These are phyloP conservation scores for Aspergillus sp. DNA, from an alignment of 2,329 filamentous ascomycete species.

Conservation along the genomic window DNA sequence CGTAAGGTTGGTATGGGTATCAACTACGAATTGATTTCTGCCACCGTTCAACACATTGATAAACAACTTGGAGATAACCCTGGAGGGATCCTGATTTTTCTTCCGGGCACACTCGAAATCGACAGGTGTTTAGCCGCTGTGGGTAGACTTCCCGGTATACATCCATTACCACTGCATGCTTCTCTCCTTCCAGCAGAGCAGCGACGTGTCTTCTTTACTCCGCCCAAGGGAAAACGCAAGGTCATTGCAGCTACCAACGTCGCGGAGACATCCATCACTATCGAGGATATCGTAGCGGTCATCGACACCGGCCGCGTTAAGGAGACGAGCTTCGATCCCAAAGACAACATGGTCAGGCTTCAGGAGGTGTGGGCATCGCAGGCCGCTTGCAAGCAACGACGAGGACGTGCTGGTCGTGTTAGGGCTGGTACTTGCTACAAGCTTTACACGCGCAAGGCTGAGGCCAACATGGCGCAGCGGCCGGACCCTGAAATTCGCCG, in stretches of 20 bases:
- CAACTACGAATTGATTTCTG: constrained; percentile 80
- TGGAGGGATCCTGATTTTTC: constrained; percentile 90
- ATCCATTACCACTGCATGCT: constrained; percentile 84
- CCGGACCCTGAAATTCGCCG: constrained; percentile 91
- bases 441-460: constrained; percentile 79
- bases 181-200: constrained; percentile 86
- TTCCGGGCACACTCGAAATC: constrained; percentile 89
- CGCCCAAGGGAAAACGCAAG: constrained; percentile 77
- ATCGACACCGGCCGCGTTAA: constrained; percentile 95
- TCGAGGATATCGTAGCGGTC: constrained; percentile 92
- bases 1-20: constrained; percentile 72
- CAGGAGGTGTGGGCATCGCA: constrained; percentile 93
- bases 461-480: constrained; percentile 74
- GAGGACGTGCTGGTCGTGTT: constrained; percentile 88
- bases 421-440: constrained; percentile 90
- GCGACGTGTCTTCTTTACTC: constrained; percentile 69
- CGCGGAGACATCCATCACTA: constrained; percentile 96
- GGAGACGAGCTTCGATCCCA: constrained; percentile 87
- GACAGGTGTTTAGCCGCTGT: constrained; percentile 68
- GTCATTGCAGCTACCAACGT: constrained; percentile 94
- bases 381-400: constrained; percentile 88
- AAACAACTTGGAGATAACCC: constrained; percentile 63
- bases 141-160: constrained; percentile 56
- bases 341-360: constrained; percentile 88
- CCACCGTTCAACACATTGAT: constrained; percentile 77